A percentile compares a stretch with the other conserved stretches of the same genome.
These are phyloP conservation scores for Nannochloropsis salina DNA, from an alignment of 108 stramenopile species.

Conservation along the genomic window DNA sequence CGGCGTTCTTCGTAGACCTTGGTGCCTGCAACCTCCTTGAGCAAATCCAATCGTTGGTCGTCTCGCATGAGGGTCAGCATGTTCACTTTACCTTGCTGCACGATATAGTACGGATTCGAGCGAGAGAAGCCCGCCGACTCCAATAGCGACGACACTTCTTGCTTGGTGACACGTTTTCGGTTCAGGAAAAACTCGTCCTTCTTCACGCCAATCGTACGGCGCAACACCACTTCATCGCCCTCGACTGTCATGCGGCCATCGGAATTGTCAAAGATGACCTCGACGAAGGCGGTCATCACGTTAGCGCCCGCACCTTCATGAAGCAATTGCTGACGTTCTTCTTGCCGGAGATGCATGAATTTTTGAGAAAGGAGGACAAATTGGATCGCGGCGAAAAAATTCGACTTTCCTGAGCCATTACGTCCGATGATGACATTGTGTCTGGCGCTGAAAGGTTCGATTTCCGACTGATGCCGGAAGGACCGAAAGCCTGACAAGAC, in stretches of 20 bases:
- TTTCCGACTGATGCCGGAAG: conserved; percentile 84
- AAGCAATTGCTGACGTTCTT: conserved; percentile 57
- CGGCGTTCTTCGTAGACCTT: conserved; percentile 97
- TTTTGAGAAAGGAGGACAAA: conserved; percentile 82
- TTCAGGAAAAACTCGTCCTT: conserved; percentile 99
- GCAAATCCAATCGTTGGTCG: conserved; percentile 73
- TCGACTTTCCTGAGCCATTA: conserved; percentile 93
- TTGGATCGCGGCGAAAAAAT: conserved; percentile 95
- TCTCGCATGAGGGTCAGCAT: conserved; percentile 90
- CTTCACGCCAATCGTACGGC: conserved; percentile 91
- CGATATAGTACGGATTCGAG: conserved; percentile 98
- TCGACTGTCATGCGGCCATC: conserved; percentile 81
- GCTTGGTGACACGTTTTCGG: conserved; percentile 59
- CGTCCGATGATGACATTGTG: conserved; percentile 89
- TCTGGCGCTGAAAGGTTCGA: conserved; percentile 84
- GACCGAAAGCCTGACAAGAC: conserved; percentile 92
- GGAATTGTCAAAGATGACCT: conserved; percentile 97
- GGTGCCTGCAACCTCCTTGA: conserved; percentile 93
- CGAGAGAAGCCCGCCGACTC: conserved; percentile 97
- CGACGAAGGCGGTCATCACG: conserved; percentile 86
- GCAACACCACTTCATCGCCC: conserved; percentile 84
- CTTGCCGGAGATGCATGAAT: conserved; percentile 73
- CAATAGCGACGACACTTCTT: conserved; percentile 79
- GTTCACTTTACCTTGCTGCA: conserved; percentile 97
- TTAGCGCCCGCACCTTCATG: conserved; percentile 55